Evolutionary conservation across 164 flowering plant species (phyloP), one percentile per base, ranked within the genome.

Genomic region (Cinnamomum chago): DNA sequence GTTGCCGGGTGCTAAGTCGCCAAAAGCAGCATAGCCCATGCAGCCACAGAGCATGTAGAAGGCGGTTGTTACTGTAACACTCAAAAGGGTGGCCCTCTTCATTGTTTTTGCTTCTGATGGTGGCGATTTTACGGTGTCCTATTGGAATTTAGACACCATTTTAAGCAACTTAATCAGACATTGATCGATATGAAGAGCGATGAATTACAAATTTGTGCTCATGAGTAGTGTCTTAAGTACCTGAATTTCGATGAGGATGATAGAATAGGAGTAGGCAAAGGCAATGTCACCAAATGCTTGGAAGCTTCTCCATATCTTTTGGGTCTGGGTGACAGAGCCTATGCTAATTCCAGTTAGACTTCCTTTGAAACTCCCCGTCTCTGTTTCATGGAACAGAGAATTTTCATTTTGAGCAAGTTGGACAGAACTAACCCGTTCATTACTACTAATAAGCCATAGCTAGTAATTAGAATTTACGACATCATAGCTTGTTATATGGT

Each of bases 241-340:
- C 91, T 90, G 93, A 77, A 90, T 90, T 81, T 90, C 95, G 60
- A 90, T 84, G 67, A 92, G 93, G 75, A 92, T 86, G 51, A 84
- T 50, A 50, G 93, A 86, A 84, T 79, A 89, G 25, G 97, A 89
- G 81, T 90, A 92, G 60, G 95, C 92, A 65, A 87, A 90, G 11
- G 97, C 95, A 0, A 92, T 92, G 76, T 87, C 84, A 17, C 94
- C 97, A 22, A 92, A 84, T 1, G 97, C 90, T 77, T 90, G 92
- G 75, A 92, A 88, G 80, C 86, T 86, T 67, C 90, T 85, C 97
- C 93, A 92, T 15, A 86, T 78, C 78, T 92, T 92, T 47, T 90
- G 86, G 9, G 87, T 78, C 58, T 81, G 68, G 20, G 86, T 83
- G 28, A 90, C 90, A 0, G 81, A 50, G 3, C 93, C 97, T n/a